Evolutionary conservation across 78 protist genomes (phyloP), one percentile per base, ranked within the genome.

Genomic region (Protostelium mycophagum): DNA sequence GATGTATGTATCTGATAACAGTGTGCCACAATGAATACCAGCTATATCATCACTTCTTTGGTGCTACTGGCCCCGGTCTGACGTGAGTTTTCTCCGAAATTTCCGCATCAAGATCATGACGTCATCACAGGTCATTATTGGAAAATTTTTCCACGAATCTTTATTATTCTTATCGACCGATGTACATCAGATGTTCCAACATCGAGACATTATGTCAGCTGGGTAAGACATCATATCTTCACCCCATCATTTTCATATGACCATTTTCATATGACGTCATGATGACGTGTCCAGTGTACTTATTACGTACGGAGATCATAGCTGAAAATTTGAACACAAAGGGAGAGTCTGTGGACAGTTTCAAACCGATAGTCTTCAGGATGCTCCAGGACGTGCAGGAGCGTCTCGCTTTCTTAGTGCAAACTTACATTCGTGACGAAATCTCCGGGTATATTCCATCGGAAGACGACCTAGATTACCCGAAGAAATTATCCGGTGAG

Each of bases 351-450:
- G 84, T 84, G 28, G 87, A 86, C 37, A 90, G 94, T 28, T 86
- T 92, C 28, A 88, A 63, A 83, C 29, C 35, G 31, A 35, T 90
- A n/a, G 36, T 92, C 0, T 84, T 87, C 34, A 84, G 94, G 87
- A 92, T 92, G 94, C 51, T 92, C 38, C 90, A 88, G 63, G 94
- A 92, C 86, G 90, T 92, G 63, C 94, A 92, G 88, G 94, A 92
- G 83, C 84, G 94, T 86, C 73, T 92, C n/a, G 63, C 90, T 31
- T 92, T 89, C 37, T 16, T 92, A 0, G 90, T 92, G 63, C 90
- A 92, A 85, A 92, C 94, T 0, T 92, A 89, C 84, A 92, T 92
- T 9, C 28, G 94, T 28, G 94, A 92, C 86, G 94, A 92, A 34
- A 92, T 92, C 51, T 86, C 91, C 37, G 34, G 91, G 0, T 89